Conservation (phyloP, 2,329 filamentous ascomycete genomes). For the Aspergillus fijiensis region DNA sequence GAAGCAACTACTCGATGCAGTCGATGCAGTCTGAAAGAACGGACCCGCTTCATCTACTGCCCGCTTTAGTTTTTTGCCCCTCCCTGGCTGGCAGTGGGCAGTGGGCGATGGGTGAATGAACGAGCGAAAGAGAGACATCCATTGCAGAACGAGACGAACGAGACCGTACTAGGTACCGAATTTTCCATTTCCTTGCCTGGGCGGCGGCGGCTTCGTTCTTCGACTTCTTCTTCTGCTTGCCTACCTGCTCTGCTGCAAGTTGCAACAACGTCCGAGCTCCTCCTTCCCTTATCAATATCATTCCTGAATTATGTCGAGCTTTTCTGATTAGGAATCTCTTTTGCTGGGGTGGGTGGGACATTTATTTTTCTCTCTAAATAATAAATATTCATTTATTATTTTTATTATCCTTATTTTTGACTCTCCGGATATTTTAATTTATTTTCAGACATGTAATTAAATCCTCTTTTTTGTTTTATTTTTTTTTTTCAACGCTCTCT, state of each 20-base stretch:
- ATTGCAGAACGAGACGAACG: neutral
- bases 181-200: constrained; percentile 4
- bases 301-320: constrained; percentile 1
- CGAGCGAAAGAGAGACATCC: neutral
- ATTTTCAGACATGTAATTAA: constrained; percentile 1
- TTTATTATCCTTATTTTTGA: neutral
- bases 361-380: neutral
- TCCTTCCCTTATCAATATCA: constrained; percentile 8
- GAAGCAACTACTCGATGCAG: neutral
- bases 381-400: neutral
- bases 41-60: neutral
- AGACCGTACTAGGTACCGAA: neutral
- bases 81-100: neutral
- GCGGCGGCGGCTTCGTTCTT: too few relatives aligned
- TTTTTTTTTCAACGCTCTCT: constrained; percentile 9
- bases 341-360: neutral
- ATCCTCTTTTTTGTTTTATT: constrained; percentile 10
- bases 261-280: constrained; percentile 5
- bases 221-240: neutral
- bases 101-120: neutral
- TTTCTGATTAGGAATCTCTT: neutral
- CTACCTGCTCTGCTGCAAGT: too few relatives aligned
- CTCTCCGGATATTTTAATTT: neutral
- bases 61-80: neutral
- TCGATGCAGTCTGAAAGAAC: neutral